phyloP scores from a whole-genome alignment of 371 early-diverging fungal genomes.

The Haplosporangium sp. region DNA sequence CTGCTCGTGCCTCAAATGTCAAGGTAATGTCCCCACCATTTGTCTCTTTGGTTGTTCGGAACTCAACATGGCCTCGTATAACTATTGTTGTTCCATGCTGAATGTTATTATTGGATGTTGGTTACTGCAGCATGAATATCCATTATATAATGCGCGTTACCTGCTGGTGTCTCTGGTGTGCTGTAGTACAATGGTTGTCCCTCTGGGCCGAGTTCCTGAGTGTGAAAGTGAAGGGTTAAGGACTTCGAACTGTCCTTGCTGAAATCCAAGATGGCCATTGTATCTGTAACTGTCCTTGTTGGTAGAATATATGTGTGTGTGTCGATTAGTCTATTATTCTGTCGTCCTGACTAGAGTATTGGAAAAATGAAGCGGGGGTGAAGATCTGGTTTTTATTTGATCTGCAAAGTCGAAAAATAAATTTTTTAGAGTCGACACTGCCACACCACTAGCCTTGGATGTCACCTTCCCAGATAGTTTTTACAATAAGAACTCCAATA shows the following conservation, averaged over 20 bases:
- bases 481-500: no score
- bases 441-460: no score
- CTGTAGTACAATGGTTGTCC: constrained; percentile 36
- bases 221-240: constrained; percentile 38
- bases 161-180: constrained; percentile 40
- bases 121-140: neutral
- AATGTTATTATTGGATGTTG: neutral
- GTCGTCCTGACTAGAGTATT: no score
- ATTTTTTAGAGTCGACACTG: no score
- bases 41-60: constrained; percentile 34
- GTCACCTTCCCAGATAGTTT: no score
- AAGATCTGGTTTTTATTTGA: no score
- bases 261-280: constrained; percentile 43
- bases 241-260: constrained; percentile 38
- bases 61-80: constrained; percentile 38
- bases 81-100: constrained; percentile 8
- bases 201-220: constrained; percentile 36
- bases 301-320: neutral
- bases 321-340: neutral
- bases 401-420: no score
- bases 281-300: neutral
- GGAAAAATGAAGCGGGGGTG: no score
- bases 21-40: constrained; percentile 33
- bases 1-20: constrained; percentile 31
- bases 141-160: constrained; percentile 5